Base-by-base conservation (phyloP, 768 basidiomycete species). In the Pholiota conissans region DNA sequence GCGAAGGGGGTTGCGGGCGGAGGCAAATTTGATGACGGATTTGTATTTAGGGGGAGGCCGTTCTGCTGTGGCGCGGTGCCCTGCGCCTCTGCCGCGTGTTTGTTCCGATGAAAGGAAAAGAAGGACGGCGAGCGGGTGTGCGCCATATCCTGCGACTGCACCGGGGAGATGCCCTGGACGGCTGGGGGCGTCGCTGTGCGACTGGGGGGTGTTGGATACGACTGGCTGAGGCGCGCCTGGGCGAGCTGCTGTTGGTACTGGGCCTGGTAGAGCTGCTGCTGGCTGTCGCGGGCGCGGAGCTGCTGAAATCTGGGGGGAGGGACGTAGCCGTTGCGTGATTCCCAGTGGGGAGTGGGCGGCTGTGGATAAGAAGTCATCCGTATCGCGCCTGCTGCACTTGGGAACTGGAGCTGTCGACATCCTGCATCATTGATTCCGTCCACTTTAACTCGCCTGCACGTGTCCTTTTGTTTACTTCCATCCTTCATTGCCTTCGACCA, bases 71-170 rank as follows among this genome's bases (percentile, higher is more conserved):
- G 64, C 16, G 58, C 51, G 32, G 16, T 61, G 52, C 24, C 64
- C 46, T 65, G 71, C 37, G n/a, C 51, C 49, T 69, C 67, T 39
- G 62, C 63, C 7, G 72, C 57, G 26, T 71, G 70, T 58, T 74
- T 82, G 61, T 65, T 75, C 60, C 62, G 57, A 46, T 77, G 77
- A 68, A 87, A 85, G 16, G 84, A 81, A 69, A 88, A 88, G 75
- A 86, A 84, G 26, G 86, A 88, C 6, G 82, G 72, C n/a, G 84
- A 77, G 37, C 85, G 83, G 32, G 79, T 63, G 66, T 87, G 86
- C 13, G 71, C 52, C 64, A 67, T 65, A 8, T 61, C 52, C 49
- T 56, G 62, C 9, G 61, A 50, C 49, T 58, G 59, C 40, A 48
- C 48, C 16, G 52, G 40, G 29, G 29, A 37, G 32, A 52, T 18